Evolutionary conservation across 2,329 filamentous ascomycete species (phyloP).

Genomic region (Colletotrichum lupini): DNA sequence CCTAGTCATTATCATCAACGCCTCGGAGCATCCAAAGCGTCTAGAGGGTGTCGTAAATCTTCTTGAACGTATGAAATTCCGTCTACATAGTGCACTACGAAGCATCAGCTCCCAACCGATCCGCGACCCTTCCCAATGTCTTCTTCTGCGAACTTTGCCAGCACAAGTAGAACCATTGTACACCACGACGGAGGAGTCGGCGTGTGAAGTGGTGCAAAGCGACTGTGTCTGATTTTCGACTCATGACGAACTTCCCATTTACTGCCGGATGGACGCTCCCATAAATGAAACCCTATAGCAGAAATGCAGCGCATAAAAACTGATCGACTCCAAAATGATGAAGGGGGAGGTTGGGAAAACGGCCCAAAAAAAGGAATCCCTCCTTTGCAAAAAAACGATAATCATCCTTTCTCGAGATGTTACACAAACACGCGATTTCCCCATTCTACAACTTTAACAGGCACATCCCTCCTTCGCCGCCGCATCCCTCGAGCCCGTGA

Average conservation of each 20-base stretch:
- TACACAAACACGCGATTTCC: background rate
- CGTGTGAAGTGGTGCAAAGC: background rate
- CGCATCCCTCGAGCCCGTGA: conserved; percentile 78
- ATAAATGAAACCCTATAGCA: conserved; percentile 30
- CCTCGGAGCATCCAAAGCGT: background rate
- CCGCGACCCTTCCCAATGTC: conserved; percentile 22
- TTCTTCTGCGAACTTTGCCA: conserved; percentile 14
- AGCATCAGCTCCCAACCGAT: conserved; percentile 22
- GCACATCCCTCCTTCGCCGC: conserved; percentile 92
- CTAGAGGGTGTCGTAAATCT: background rate
- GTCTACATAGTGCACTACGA: conserved; percentile 27
- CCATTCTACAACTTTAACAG: conserved; percentile 64
- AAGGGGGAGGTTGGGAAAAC: background rate
- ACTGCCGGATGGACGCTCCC: conserved; percentile 31
- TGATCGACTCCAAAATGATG: conserved; percentile 30
- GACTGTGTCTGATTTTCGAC: conserved; percentile 9
- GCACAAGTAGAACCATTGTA: conserved; percentile 25
- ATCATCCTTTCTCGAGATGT: background rate
- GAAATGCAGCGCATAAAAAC: conserved; percentile 34
- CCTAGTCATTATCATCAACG: background rate
- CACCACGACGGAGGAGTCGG: conserved; percentile 24
- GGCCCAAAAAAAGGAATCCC: conserved; percentile 3
- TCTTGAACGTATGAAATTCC: conserved; percentile 24
- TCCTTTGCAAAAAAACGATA: conserved; percentile 29
- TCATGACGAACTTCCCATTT: conserved; percentile 12